Evolutionary conservation across 2,329 filamentous ascomycete genomes (phyloP).

Genomic region (Aureobasidium sp.): DNA sequence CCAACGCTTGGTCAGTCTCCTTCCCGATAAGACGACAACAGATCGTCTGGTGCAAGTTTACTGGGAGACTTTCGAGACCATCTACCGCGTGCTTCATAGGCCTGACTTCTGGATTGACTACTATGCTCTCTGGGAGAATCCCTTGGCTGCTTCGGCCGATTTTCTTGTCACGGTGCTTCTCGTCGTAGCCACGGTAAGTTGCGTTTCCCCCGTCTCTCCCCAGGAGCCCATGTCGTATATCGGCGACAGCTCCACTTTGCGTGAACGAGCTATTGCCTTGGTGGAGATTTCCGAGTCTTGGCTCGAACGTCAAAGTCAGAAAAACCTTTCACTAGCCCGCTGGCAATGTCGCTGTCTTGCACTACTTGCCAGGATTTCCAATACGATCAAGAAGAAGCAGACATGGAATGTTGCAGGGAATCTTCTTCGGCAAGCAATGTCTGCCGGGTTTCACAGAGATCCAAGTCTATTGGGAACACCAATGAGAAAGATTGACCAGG

Average conservation of each 20-base stretch:
- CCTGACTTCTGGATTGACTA: slow-evolving; percentile 61
- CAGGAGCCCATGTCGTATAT: slow-evolving; percentile 41
- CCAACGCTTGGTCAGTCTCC: background rate
- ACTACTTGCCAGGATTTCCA: slow-evolving; percentile 55
- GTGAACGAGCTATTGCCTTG: slow-evolving; percentile 42
- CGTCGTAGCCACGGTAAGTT: slow-evolving; percentile 44
- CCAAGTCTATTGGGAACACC: slow-evolving; percentile 41
- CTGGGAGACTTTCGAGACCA: slow-evolving; percentile 56
- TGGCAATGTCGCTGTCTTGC: slow-evolving; percentile 60
- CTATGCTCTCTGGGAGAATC: slow-evolving; percentile 49
- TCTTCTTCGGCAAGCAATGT: slow-evolving; percentile 58
- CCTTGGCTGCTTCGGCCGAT: slow-evolving; percentile 28
- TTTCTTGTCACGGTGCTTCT: slow-evolving; percentile 47
- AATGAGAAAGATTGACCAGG: slow-evolving; percentile 49
- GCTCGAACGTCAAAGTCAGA: slow-evolving; percentile 53
- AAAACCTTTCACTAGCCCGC: slow-evolving; percentile 55
- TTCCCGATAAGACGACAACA: background rate
- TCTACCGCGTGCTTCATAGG: slow-evolving; percentile 58
- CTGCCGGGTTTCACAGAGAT: slow-evolving; percentile 60
- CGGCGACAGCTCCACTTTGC: slow-evolving; percentile 47
- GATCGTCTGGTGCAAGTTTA: slow-evolving; percentile 54
- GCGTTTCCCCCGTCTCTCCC: slow-evolving; percentile 35
- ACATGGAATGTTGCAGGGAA: slow-evolving; percentile 58
- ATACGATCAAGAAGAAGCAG: slow-evolving; percentile 60
- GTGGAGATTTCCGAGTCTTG: slow-evolving; percentile 47